Conservation (phyloP, 228 moss, liverwort and hornwort species). For the Sphagnum fallax region DNA sequence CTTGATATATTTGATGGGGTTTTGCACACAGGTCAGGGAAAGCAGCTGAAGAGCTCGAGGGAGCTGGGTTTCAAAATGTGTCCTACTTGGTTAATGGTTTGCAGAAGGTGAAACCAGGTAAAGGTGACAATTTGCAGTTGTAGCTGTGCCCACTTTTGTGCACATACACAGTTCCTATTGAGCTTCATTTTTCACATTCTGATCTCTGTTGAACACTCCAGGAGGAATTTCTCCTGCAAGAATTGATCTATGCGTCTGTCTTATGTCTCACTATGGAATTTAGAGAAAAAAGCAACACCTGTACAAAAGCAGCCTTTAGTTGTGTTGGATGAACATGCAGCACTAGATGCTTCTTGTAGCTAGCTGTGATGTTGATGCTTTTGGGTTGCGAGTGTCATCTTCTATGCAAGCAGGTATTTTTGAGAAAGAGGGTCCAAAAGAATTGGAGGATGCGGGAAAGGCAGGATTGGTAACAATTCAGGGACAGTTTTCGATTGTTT, state of each 20-base stretch:
- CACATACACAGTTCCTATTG: too few species aligned
- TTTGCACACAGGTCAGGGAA: slow-evolving; percentile 45
- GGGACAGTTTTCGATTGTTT: slow-evolving; percentile 55
- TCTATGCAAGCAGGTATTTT: slow-evolving; percentile 31
- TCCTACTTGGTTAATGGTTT: slow-evolving; percentile 79
- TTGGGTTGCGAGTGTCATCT: neutral
- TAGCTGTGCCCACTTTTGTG: too few species aligned
- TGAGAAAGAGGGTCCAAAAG: slow-evolving; percentile 74
- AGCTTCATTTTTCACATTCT: too few species aligned
- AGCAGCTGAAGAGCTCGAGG: slow-evolving; percentile 66
- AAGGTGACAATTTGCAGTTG: neutral
- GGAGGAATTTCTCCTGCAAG: too few species aligned
- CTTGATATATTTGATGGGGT: neutral
- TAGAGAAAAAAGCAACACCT: too few species aligned
- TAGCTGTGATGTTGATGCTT: too few species aligned
- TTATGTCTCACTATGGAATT: too few species aligned
- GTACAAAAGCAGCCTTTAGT: too few species aligned
- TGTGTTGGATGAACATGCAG: too few species aligned
- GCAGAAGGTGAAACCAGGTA: slow-evolving; percentile 62
- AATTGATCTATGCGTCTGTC: too few species aligned
- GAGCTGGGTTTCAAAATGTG: slow-evolving; percentile 60
- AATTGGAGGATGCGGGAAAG: slow-evolving; percentile 84
- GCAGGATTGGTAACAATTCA: slow-evolving; percentile 83
- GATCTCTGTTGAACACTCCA: too few species aligned
- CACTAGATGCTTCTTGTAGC: neutral